Conservation (phyloP, 2,329 filamentous ascomycete species). For the Penicillium sp. region DNA sequence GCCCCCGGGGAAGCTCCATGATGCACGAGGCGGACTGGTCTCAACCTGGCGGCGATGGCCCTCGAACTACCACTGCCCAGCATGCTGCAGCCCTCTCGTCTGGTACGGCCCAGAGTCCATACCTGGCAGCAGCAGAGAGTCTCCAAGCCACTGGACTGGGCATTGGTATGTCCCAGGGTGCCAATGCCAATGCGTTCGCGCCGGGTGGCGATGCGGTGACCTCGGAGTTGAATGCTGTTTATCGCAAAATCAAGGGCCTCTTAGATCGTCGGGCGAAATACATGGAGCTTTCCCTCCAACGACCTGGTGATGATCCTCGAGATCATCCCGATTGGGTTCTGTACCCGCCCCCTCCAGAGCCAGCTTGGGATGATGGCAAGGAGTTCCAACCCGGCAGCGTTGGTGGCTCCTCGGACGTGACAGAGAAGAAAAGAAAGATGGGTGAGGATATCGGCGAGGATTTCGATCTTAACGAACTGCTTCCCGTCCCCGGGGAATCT, state of each 20-base stretch:
- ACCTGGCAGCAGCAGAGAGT: constrained; percentile 57
- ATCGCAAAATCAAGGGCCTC: constrained; percentile 87
- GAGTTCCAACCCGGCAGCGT: constrained; percentile 42
- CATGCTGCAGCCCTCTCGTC: constrained; percentile 58
- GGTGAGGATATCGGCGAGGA: constrained; percentile 91
- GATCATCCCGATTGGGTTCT: constrained; percentile 83
- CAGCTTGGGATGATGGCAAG: constrained; percentile 76
- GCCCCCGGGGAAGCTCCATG: constrained; percentile 14
- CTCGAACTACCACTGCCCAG: constrained; percentile 25
- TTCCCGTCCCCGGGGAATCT: constrained; percentile 72
- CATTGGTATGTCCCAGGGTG: constrained; percentile 64
- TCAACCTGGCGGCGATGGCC: constrained; percentile 12
- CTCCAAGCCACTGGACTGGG: constrained; percentile 63
- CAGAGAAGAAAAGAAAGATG: constrained; percentile 73
- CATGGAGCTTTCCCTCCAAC: constrained; percentile 81
- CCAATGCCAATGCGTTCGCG: constrained; percentile 61
- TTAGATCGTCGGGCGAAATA: constrained; percentile 88
- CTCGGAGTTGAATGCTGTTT: constrained; percentile 82
- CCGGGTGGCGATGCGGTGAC: constrained; percentile 79
- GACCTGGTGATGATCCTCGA: constrained; percentile 82
- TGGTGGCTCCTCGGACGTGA: constrained; percentile 47
- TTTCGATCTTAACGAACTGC: constrained; percentile 78
- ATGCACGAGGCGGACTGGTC: constrained; percentile 16
- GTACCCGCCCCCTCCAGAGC: constrained; percentile 89
- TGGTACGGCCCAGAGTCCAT: constrained; percentile 57